Conservation (phyloP, 495 filamentous ascomycete species). For the Penicillium tannophilum region DNA sequence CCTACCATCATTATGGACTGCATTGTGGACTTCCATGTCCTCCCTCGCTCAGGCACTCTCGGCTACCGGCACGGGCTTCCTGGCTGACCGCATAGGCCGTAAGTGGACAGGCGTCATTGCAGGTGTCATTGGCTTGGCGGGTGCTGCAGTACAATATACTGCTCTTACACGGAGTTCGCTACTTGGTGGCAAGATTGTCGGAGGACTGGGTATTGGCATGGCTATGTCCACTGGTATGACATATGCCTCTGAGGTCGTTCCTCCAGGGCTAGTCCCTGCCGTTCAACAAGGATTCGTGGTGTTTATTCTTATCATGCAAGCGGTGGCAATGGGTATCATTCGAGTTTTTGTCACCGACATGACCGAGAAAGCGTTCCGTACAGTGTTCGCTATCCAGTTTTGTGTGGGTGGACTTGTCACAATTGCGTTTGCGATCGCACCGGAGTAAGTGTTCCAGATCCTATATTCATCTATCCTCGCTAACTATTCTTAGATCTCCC, state of each 20-base stretch:
- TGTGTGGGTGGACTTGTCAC: slow-evolving; percentile 16
- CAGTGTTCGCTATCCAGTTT: slow-evolving; percentile 24
- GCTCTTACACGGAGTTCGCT: slow-evolving; percentile 23
- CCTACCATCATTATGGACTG: slow-evolving; percentile 32
- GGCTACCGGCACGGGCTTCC: slow-evolving; percentile 21
- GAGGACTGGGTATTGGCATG: slow-evolving; percentile 24
- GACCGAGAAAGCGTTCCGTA: slow-evolving; percentile 14
- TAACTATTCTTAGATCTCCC: background rate
- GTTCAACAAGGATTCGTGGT: slow-evolving; percentile 30
- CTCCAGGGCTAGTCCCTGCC: slow-evolving; percentile 19
- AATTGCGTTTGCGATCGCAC: slow-evolving; percentile 17
- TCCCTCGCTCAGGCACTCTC: slow-evolving; percentile 26
- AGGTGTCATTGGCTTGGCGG: slow-evolving; percentile 14
- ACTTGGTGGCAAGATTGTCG: slow-evolving; percentile 32
- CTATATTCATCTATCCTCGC: background rate
- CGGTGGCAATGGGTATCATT: slow-evolving; percentile 30
- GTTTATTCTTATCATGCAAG: slow-evolving; percentile 29
- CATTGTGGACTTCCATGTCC: slow-evolving; percentile 31
- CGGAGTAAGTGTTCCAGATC: slow-evolving; percentile 19
- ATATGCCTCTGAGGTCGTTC: slow-evolving; percentile 30
- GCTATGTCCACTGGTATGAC: slow-evolving; percentile 27
- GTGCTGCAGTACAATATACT: slow-evolving; percentile 16
- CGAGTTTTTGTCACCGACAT: slow-evolving; percentile 27
- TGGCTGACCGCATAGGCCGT: slow-evolving; percentile 29
- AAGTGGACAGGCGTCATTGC: slow-evolving; percentile 18